Base-by-base conservation (phyloP, 2,329 filamentous ascomycete genomes). In the Pezicula carpinea region DNA sequence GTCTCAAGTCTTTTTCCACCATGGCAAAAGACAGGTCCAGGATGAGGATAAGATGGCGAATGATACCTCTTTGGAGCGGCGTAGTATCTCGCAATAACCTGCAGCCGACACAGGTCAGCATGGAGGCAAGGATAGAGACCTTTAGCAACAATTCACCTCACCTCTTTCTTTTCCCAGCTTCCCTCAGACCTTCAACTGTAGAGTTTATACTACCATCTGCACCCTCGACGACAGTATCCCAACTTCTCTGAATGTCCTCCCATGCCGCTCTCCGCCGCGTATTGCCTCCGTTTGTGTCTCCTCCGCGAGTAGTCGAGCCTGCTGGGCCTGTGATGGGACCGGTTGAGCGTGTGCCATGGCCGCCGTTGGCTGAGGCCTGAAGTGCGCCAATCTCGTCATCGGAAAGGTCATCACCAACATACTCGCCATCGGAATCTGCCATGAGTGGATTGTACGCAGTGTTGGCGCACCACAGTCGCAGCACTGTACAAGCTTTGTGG, bases 1-100 rank as follows among this genome's bases (percentile, higher is more conserved):
- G 93, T 21, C 93, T 81, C 56, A 97, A 76, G 64, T 99, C 93
- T 68, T 97, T 97, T 67, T 97, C 91, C 5, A 82, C 70, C 93
- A 99, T 99, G 43, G 92, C 89, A 54, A 88, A 85, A 18, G 89
- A 95, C 68, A 97, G 85, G 67, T 99, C 93, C 29, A 99, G 71
- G 33, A 97, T 84, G 18, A 99, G 75, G 47, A 97, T 83, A 42
- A 97, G 72, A 68, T 99, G 92, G n/a, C 93, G 85, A 67, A 99
- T 99, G 60, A 99, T 99, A 52, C 93, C 93, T 58, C 93, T 82
- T 69, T 99, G 93, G 46, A 99, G 74, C 11, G 93, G 93, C 40
- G 92, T 97, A 22, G 93, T 97, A 65, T 99, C 93, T 66, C 89
- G 87, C 51, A 95, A 76, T 51, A 97, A 72, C 58, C 91, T 88